Evolutionary conservation across 352 stramenopile species (phyloP).

Genomic region (Globisporangium sylvaticum): DNA sequence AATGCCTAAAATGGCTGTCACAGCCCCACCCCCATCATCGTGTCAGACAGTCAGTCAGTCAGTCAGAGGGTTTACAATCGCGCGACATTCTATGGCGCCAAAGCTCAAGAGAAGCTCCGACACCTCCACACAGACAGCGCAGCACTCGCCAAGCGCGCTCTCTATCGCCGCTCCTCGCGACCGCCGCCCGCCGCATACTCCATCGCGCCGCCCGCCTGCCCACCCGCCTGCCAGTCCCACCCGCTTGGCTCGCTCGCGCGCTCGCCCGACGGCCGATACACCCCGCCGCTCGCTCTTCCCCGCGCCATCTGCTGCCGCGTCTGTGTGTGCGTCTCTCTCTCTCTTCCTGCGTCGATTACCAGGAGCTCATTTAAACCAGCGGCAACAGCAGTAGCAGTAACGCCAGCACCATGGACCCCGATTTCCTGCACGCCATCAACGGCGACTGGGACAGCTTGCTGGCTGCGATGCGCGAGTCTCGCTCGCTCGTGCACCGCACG

Average conservation of each 20-base stretch:
- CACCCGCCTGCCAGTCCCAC: not conserved
- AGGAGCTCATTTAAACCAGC: not conserved
- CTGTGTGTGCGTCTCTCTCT: not conserved
- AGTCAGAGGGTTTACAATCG: not conserved
- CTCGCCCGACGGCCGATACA: not conserved
- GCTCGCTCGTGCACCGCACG: slow-evolving; percentile 48
- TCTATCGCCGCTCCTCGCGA: not conserved
- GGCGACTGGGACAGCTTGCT: slow-evolving; percentile 76
- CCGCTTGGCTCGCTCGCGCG: not conserved
- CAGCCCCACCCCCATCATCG: not conserved
- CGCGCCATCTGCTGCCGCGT: not conserved
- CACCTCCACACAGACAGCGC: not conserved
- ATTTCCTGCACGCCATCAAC: slow-evolving; percentile 78
- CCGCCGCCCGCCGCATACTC: not conserved
- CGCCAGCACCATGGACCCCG: slow-evolving; percentile 45
- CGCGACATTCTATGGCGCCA: not conserved
- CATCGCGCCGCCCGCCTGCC: not conserved
- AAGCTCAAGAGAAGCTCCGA: not conserved
- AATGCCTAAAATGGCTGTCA: not conserved
- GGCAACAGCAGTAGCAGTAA: not conserved
- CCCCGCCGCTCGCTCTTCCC: not conserved
- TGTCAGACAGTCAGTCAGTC: slow-evolving; percentile 2
- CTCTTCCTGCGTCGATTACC: not conserved
- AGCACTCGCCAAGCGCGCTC: no score
- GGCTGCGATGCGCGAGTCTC: slow-evolving; percentile 55